A percentile compares a stretch with the other conserved stretches of the same genome.
Evolutionary conservation across 768 basidiomycete species (phyloP).

Genomic region (Pholiota molesta): DNA sequence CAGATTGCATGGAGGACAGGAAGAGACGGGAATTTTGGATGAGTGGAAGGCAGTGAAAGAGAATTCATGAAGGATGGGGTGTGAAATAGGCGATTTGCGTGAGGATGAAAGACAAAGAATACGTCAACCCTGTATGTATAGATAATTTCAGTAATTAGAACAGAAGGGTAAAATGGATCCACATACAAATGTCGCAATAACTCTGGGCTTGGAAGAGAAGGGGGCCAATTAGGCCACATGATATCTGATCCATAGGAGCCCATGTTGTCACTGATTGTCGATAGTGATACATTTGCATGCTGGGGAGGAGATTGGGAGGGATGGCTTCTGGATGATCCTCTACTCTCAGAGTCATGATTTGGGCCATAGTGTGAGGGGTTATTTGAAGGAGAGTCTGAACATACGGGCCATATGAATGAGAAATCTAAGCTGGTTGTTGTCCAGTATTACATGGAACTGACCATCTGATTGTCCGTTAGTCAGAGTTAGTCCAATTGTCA

Average conservation of each 20-base stretch:
- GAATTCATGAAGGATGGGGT: slow-evolving; percentile 63
- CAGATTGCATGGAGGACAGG: slow-evolving; percentile 87
- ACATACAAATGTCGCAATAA: slow-evolving; percentile 68
- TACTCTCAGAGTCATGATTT: slow-evolving; percentile 12
- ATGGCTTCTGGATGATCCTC: slow-evolving; percentile 20
- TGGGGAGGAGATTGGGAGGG: slow-evolving; percentile 30
- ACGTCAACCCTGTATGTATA: slow-evolving; percentile 58
- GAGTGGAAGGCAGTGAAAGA: slow-evolving; percentile 64
- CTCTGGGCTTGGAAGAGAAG: slow-evolving; percentile 60
- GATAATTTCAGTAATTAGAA: background rate
- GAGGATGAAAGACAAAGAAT: slow-evolving; percentile 80
- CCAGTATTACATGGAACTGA: background rate
- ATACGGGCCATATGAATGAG: background rate
- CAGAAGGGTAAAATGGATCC: background rate
- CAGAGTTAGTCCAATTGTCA: slow-evolving; percentile 1
- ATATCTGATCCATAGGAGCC: slow-evolving; percentile 38
- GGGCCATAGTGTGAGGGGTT: background rate
- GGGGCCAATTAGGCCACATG: slow-evolving; percentile 64
- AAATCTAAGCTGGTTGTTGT: background rate
- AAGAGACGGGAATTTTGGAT: slow-evolving; percentile 72
- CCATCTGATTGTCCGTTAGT: slow-evolving; percentile 2
- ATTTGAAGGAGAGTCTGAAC: slow-evolving; percentile 11
- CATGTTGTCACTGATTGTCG: slow-evolving; percentile 15
- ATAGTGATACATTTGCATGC: slow-evolving; percentile 16
- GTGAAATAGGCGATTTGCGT: slow-evolving; percentile 73